Conservation (phyloP, 306 rosid species). For the Quercus parvula region DNA sequence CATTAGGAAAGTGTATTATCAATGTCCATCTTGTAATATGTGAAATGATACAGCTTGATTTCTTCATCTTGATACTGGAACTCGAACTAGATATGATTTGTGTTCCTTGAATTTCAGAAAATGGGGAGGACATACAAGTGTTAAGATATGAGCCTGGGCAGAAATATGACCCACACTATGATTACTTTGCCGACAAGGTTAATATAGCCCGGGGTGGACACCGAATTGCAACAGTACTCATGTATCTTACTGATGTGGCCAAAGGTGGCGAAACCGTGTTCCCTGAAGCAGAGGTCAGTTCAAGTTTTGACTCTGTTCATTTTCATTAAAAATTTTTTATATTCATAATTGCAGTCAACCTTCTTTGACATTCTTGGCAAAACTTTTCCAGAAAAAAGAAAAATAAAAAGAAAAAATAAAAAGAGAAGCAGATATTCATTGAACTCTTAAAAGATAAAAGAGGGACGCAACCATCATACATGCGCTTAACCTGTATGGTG, state of each 20-base stretch:
- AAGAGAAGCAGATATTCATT: neutral
- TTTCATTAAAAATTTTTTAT: conserved; percentile 3
- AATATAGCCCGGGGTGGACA: conserved; percentile 95
- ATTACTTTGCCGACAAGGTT: conserved; percentile 85
- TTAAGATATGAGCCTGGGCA: conserved; percentile 95
- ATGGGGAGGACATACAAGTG: conserved; percentile 99
- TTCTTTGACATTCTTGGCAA: conserved; percentile 2
- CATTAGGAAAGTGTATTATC: neutral
- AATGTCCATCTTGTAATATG: neutral
- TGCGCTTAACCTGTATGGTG: neutral
- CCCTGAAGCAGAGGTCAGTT: conserved; percentile 85
- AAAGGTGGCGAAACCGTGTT: conserved; percentile 99
- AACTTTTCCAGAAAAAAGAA: neutral
- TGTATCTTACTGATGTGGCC: conserved; percentile 80
- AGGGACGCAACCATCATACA: neutral
- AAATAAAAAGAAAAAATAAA: too few species aligned
- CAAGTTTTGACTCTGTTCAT: conserved; percentile 2
- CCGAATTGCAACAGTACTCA: conserved; percentile 82
- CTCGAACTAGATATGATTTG: conserved; percentile 9
- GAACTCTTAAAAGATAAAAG: neutral
- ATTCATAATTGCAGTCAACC: neutral
- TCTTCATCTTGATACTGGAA: neutral
- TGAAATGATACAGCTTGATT: conserved; percentile 6
- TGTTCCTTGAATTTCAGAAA: conserved; percentile 58
- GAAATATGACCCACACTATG: conserved; percentile 89